Evolutionary conservation across 495 filamentous ascomycete genomes (phyloP), one percentile per base, ranked within the genome.

Genomic region (Paragyromitra xinjiangensis): DNA sequence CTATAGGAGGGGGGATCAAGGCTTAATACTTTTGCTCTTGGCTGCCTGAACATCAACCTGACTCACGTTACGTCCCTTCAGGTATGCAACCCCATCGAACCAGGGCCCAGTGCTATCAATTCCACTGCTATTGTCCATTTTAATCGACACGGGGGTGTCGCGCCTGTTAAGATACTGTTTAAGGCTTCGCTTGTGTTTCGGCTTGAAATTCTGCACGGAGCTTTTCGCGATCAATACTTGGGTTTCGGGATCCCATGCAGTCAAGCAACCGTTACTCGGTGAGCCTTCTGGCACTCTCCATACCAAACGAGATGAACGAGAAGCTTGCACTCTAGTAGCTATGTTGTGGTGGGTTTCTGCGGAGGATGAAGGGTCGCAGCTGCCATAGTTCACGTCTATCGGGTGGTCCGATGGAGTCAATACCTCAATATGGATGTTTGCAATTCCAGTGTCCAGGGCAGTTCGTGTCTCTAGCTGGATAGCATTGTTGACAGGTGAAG

Each of bases 81-180:
- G 85, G 69, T 89, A 86, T 40, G 86, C 86, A 16, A 92, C 89
- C 5, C 91, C 90, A 77, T 92, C 89, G 53, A 92, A 92, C 90
- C 91, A 92, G 0, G 91, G 89, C 0, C 91, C 91, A 81, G 83
- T 84, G n/a, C 83, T 80, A 78, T 92, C 91, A 75, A 88, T 86
- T 14, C 87, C 86, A 51, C 71, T 87, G 8, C 84, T 81, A 50
- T 85, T 84, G 19, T 82, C 80, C 87, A 88, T 88, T 42, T 78
- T 71, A n/a, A 88, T 85, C 24, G 81, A 69, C 76, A 55, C 73
- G 37, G 26, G 22, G 40, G 24, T 16, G 3, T 68, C 51, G 51
- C 71, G 68, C 59, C 34, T 58, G 26, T 48, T 29, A 48, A 64
- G 26, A 8, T 37, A 37, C 42, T 16, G 73, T 56, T 82, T 78